Evolutionary conservation across 108 stramenopile species (phyloP).

Genomic region (Pseudonitzschia multistriata): DNA sequence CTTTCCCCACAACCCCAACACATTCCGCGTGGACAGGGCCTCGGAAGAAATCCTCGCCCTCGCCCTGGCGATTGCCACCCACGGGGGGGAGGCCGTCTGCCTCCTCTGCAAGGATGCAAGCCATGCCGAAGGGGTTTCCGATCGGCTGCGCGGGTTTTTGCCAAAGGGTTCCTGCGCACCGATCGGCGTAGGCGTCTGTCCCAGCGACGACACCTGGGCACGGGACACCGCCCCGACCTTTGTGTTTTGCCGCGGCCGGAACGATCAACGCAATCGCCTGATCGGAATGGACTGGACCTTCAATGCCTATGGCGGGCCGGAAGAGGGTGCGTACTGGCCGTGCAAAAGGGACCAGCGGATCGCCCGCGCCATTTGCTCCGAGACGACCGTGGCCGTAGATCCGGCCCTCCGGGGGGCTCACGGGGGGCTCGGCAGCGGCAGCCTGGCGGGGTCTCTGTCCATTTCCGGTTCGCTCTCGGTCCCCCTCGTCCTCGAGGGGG

Average conservation of each 20-base stretch:
- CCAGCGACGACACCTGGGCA: conserved; percentile 70
- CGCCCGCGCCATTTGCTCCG: conserved; percentile 39
- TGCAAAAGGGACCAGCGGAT: conserved; percentile 54
- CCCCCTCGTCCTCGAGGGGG: conserved; percentile 54
- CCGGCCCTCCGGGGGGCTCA: not conserved
- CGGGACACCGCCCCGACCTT: conserved; percentile 78
- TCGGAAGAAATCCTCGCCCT: conserved; percentile 30
- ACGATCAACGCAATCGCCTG: conserved; percentile 8
- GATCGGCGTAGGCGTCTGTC: conserved; percentile 32
- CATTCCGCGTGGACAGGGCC: conserved; percentile 38
- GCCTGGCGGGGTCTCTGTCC: not conserved
- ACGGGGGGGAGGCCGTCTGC: conserved; percentile 36
- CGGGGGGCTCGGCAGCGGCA: not conserved
- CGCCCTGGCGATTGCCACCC: conserved; percentile 31
- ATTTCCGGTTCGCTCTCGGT: conserved; percentile 12
- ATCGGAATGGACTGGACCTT: conserved; percentile 74
- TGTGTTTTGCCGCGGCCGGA: conserved; percentile 19
- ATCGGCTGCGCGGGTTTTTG: not conserved
- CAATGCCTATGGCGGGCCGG: conserved; percentile 72
- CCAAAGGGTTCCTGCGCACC: not conserved
- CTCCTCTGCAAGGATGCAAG: conserved; percentile 30
- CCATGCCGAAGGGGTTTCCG: not conserved
- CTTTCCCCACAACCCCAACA: conserved; percentile 39
- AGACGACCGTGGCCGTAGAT: not conserved
- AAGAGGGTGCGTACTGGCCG: conserved; percentile 58